Evolutionary conservation across 768 basidiomycete species (phyloP).

Genomic region (Mycena galericulata): DNA sequence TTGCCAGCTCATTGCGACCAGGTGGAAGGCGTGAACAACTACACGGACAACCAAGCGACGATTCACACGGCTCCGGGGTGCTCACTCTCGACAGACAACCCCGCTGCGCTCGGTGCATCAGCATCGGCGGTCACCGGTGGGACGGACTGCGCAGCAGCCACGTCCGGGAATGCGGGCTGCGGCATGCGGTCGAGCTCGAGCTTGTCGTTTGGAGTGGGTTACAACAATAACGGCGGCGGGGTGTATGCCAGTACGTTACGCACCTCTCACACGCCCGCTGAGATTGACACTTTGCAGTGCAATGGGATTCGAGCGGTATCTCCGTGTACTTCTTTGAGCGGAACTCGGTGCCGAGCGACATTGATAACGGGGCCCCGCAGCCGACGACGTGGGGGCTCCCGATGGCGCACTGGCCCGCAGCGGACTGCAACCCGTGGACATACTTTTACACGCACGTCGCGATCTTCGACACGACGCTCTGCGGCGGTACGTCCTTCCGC

Average conservation of each 20-base stretch:
- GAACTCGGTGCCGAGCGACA: conserved; percentile 79
- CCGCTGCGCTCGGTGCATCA: conserved; percentile 63
- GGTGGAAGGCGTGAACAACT: conserved; percentile 84
- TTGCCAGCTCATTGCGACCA: too few species aligned
- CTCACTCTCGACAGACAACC: conserved; percentile 62
- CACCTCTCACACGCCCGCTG: conserved; percentile 12
- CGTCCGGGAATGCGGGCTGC: conserved; percentile 85
- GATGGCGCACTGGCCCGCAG: conserved; percentile 83
- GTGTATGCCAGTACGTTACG: conserved; percentile 85
- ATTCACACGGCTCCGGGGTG: conserved; percentile 85
- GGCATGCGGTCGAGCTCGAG: conserved; percentile 72
- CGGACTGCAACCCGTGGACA: conserved; percentile 77
- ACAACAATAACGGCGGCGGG: conserved; percentile 88
- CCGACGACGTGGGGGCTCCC: conserved; percentile 84
- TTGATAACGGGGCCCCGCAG: conserved; percentile 76
- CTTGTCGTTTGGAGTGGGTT: conserved; percentile 85
- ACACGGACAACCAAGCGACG: conserved; percentile 85
- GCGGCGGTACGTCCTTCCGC: conserved; percentile 88
- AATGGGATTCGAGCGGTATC: conserved; percentile 83
- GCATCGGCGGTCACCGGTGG: conserved; percentile 72
- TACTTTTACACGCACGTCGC: conserved; percentile 83
- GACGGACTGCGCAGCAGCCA: conserved; percentile 76
- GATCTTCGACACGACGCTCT: conserved; percentile 90
- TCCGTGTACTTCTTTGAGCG: conserved; percentile 87
- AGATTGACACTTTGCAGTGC: conserved; percentile 56